Percentiles rank a stretch among this genome's conserved stretches.
Evolutionary conservation across 2,329 filamentous ascomycete species (phyloP).

Genomic region (Colletotrichum camelliae): DNA sequence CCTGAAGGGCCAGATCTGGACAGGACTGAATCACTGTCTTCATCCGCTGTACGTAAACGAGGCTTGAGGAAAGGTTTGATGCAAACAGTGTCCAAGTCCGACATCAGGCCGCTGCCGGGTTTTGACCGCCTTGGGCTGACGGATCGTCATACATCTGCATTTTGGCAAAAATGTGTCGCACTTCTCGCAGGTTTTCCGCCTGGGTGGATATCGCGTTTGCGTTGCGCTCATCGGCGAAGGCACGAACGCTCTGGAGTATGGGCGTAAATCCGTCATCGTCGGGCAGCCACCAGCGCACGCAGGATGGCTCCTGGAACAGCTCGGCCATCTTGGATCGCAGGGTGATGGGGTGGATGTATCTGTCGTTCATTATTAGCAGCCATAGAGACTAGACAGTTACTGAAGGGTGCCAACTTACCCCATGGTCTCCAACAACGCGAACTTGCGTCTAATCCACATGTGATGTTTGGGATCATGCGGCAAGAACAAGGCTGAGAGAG

Average conservation of each 20-base stretch:
- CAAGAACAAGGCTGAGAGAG: constrained; percentile 80
- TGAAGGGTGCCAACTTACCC: constrained; percentile 64
- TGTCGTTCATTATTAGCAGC: constrained; percentile 40
- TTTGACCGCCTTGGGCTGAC: not conserved
- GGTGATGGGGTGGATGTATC: constrained; percentile 81
- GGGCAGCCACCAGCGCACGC: constrained; percentile 88
- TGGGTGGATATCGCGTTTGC: constrained; percentile 61
- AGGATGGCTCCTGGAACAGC: constrained; percentile 73
- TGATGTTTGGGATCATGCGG: constrained; percentile 74
- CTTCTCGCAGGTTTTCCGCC: constrained; percentile 72
- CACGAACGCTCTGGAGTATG: constrained; percentile 77
- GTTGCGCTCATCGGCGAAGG: constrained; percentile 81
- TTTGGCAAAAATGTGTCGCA: constrained; percentile 75
- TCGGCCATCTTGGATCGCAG: constrained; percentile 79
- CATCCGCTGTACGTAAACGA: not conserved
- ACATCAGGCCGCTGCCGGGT: not conserved
- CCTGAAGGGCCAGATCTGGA: not conserved
- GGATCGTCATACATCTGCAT: constrained; percentile 41
- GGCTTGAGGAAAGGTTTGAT: not conserved
- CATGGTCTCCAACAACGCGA: constrained; percentile 77
- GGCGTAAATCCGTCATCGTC: constrained; percentile 77
- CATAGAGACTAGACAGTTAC: not conserved
- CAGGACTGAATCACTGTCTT: not conserved
- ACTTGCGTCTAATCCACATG: constrained; percentile 80
- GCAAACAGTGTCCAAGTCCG: not conserved